phyloP scores from a whole-genome alignment of 164 flowering plant genomes.

The Macadamia tetraphylla region DNA sequence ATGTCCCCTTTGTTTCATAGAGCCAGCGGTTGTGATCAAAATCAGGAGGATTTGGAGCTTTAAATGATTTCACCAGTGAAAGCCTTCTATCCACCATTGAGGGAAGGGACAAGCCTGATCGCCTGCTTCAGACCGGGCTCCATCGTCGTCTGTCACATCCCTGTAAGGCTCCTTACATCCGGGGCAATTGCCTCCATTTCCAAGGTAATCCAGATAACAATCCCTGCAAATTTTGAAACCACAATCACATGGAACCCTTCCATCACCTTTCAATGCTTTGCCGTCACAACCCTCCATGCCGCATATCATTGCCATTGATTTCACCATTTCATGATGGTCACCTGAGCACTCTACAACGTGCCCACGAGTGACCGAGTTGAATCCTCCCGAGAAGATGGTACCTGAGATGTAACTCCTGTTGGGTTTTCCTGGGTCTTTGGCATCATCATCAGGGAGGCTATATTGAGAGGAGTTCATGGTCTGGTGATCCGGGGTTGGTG shows the following conservation, averaged over 20 bases:
- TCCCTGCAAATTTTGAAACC: constrained; percentile 72
- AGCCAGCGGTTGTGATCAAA: constrained; percentile 84
- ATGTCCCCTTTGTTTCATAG: constrained; percentile 86
- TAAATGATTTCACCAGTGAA: constrained; percentile 67
- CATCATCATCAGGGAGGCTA: constrained; percentile 28
- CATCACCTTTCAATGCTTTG: constrained; percentile 30
- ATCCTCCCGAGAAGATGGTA: constrained; percentile 81
- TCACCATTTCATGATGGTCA: constrained; percentile 16
- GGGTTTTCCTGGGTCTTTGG: constrained; percentile 14
- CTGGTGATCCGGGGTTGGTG: constrained; percentile 75
- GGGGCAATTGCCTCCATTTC: constrained; percentile 48
- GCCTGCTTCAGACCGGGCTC: constrained; percentile 40
- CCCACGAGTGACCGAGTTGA: constrained; percentile 60
- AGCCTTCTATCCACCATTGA: constrained; percentile 47
- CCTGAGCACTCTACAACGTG: constrained; percentile 50
- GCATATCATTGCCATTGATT: constrained; percentile 31
- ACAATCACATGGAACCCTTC: constrained; percentile 49
- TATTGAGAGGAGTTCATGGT: constrained; percentile 35
- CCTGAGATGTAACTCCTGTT: constrained; percentile 45
- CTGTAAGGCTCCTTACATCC: constrained; percentile 75
- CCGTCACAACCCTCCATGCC: constrained; percentile 79
- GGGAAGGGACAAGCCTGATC: constrained; percentile 69
- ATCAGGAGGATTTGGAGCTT: constrained; percentile 49
- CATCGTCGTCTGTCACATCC: constrained; percentile 31
- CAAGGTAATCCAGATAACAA: constrained; percentile 56